Evolutionary conservation across 371 early-diverging fungal species (phyloP), one percentile per base, ranked within the genome.

Genomic region (Dichotomocladium elegans): DNA sequence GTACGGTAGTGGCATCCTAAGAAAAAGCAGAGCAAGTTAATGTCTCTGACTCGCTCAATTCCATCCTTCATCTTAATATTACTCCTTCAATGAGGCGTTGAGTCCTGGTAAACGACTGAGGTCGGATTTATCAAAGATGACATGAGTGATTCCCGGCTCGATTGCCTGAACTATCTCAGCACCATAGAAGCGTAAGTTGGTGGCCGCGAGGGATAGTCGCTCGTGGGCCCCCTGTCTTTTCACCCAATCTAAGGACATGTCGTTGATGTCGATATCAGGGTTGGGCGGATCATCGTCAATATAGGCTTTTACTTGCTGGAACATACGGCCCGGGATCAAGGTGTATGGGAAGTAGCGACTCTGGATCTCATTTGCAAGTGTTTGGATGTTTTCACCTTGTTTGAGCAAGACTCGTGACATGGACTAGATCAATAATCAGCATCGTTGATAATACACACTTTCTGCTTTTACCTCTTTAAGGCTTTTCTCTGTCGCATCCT

Each of bases 401-500:
- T 26, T 14, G 26, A 48, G 21, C 4, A 41, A 22, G 17, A 58
- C 46, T 6, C 51, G 41, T 27, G 31, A 21, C 37, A 62, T 41
- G 17, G 57, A 57, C 68, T 63, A 28, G 15, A 14, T 14, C 21
- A 37, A 53, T 12, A 42, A 2, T 52, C 19, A 21, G 29, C 24
- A 31, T 43, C 9, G 3, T 19, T 30, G 14, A 9, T 22, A 41
- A 29, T 24, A 9, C n/a, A 12, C 22, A 26, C 5, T 7, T 26
- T 8, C 45, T 9, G 4, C 21, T 22, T 51, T 19, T 64, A 86
- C 86, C 70, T 86, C 81, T 49, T 74, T 64, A 26, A 87, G 55
- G 7, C 60, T 59, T 25, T 72, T 69, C 11, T 61, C 61, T n/a
- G 72, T 77, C 2, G 82, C 57, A 29, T 76, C 75, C 24, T 84